Base-by-base conservation (phyloP, 768 basidiomycete genomes). In the Chalciporus chontae region DNA sequence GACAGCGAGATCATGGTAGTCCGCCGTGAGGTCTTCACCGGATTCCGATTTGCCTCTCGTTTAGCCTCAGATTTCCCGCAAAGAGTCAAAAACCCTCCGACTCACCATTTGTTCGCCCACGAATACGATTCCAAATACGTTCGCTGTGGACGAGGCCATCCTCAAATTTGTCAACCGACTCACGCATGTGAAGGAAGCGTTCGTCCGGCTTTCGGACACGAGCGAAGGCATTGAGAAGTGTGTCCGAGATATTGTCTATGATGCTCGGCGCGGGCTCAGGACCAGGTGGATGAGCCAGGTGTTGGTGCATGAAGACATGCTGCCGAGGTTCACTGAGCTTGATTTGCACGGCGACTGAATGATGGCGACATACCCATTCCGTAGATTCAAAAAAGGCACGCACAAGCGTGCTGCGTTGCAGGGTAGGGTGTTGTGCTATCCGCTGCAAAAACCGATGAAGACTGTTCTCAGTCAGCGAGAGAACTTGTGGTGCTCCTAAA, bases 251-350 rank as follows among this genome's bases (percentile, higher is more conserved):
- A 56, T 91, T 94, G 73, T 99, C 96, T 48, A 99, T 85, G 37
- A 99, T 74, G 31, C 91, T 86, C 1, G 80, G 80, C 0, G 80
- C 75, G 18, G 84, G 78, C 62, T 92, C 91, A n/a, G 85, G 84
- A 18, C 81, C 83, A 17, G 93, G 90, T 5, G 94, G 92, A 62
- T 96, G 90, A 6, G 94, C 92, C 46, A 90, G 76, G 61, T 96
- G 93, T 62, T 94, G 90, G 66, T 98, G 94, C 91, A 96, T 98
- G 63, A 88, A 84, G 21, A 98, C 94, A 61, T 91, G 89, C 95
- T 97, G 58, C 41, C 19, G 21, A 47, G 21, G 37, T 40, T 45
- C 42, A 56, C 38, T 42, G 31, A 52, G 53, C 10, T 32, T 36
- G 44, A 17, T 11, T 14, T 15, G 37, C 32, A 45, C 45, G 24